Evolutionary conservation across 1,139 yeast species (phyloP), one percentile per base, ranked within the genome.

Genomic region (Geotrichum phurueaensis): DNA sequence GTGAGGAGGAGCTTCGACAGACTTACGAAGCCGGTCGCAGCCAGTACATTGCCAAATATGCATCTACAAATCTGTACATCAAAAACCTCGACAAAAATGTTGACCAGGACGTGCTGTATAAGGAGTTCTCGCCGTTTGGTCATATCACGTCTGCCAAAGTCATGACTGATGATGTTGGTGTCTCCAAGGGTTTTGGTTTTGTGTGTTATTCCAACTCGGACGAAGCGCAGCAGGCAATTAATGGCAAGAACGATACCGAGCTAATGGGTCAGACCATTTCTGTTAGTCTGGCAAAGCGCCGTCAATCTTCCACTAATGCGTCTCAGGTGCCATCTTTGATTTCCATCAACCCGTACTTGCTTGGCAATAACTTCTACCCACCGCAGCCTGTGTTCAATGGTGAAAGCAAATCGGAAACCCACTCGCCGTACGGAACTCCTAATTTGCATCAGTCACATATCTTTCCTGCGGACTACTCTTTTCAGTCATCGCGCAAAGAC

Each of bases 101-200:
- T 72, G 91, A 86, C 76, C 95, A 94, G 71, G 95, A 85, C 75
- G 82, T 80, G 71, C 84, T 91, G 73, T 84, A 81, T 75, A 88
- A 86, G 75, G 94, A 87, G 78, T 91, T 91, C 76, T 80, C 86
- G 71, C 87, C 90, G 68, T 90, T 84, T 75, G 98, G 98, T 75
- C 76, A 85, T 69, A 89, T 91, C 76, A 87, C 96, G 65, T 88
- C 96, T 65, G 96, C 91, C 66, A 88, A 87, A 76, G 92, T 91
- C 68, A 90, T 91, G 96, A 84, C 85, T 70, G 95, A 89, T 73
- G 96, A 89, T 67, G 76, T 83, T 63, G 96, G 96, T 68, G 85
- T 84, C 75, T 89, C 97, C 60, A 87, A 87, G 79, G 96, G 97
- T 67, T 91, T 89, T 75, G 98, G 97, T 72, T 91, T 91, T 77